Percentiles rank a stretch among this genome's conserved stretches.
These are phyloP conservation scores for Baeospora myosura DNA, from an alignment of 1,284 basidiomycete species.

Conservation along the genomic window DNA sequence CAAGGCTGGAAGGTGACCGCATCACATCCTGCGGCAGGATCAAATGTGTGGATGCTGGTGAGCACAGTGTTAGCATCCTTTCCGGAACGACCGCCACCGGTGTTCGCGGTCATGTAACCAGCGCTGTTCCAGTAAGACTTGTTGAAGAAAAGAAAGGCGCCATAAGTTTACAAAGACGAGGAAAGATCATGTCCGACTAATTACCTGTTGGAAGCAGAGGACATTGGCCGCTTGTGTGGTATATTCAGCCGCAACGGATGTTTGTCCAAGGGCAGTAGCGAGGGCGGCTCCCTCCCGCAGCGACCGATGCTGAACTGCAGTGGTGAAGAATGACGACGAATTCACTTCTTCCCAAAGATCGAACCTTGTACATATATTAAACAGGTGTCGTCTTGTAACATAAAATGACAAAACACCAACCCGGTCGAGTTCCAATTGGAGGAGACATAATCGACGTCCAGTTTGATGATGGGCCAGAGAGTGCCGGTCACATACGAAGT, in stretches of 20 bases:
- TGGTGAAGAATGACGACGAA: constrained; percentile 57
- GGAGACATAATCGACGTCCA: constrained; percentile 62
- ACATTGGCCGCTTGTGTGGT: constrained; percentile 39
- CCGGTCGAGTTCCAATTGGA: constrained; percentile 48
- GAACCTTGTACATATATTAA: constrained; percentile 28
- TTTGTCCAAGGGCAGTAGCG: constrained; percentile 38
- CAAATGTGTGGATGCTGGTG: constrained; percentile 53
- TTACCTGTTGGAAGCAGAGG: constrained; percentile 56
- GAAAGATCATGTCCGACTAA: constrained; percentile 11
- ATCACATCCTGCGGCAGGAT: constrained; percentile 46
- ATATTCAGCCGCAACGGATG: constrained; percentile 31
- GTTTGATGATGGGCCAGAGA: constrained; percentile 64
- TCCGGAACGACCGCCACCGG: constrained; percentile 49
- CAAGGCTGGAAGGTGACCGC: constrained; percentile 53
- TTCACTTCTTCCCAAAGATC: constrained; percentile 63
- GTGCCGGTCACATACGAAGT: constrained; percentile 39
- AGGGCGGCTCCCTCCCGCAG: constrained; percentile 48
- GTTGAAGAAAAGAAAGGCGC: neutral
- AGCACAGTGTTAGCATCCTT: constrained; percentile 56
- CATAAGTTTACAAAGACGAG: constrained; percentile 4
- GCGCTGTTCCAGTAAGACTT: constrained; percentile 52
- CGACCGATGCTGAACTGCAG: constrained; percentile 51
- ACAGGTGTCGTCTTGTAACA: neutral
- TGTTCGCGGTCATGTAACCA: constrained; percentile 51
- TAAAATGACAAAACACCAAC: constrained; percentile 16